Base-by-base conservation (phyloP, 2,329 filamentous ascomycete genomes). In the Fusarium lyarnte region DNA sequence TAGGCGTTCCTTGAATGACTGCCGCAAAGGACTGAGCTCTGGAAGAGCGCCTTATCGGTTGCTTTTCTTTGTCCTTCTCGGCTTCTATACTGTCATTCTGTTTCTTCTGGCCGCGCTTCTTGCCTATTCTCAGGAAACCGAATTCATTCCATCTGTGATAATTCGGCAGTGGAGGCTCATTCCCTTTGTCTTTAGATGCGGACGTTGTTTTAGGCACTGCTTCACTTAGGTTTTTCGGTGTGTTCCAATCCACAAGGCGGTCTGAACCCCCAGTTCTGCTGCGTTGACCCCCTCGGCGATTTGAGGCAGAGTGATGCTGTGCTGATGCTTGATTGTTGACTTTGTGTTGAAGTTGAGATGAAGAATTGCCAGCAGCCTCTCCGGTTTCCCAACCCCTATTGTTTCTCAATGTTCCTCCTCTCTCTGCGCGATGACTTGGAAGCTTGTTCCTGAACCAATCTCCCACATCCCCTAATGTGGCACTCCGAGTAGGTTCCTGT, bases 351-450 rank as follows among this genome's bases (percentile, higher is more conserved):
- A 21, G 19, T 36, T 35, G 45, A n/a, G 33, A 35, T 16, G 43
- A 45, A 19, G 19, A 5, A 8, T 27, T 51, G 12, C 21, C 41
- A 13, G 69, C 58, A 27, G 57, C 41, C 16, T 76, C 74, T 58
- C 70, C 41, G 23, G 66, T 58, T 36, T 79, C 77, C 79, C 76
- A 80, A 54, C 76, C 79, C 3, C 79, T 77, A 9, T 74, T 74
- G 29, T 70, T 61, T 42, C 85, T 84, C 45, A 79, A 61, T 3
- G 87, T 88, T 14, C 87, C 84, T 25, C 87, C 86, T 35, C 84
- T 83, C 69, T 89, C 87, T 2, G 85, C 81, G 11, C 83, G 84
- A 63, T 84, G 82, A 68, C 83, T 86, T 1, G 87, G 87, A 14
- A 87, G 78, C 5, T 88, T 80, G 58, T 78, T 85, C 62, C 79